Percentiles rank a stretch among this genome's conserved stretches.
Conservation (phyloP, 1,284 basidiomycete genomes). For the Sporisorium reilianum region DNA sequence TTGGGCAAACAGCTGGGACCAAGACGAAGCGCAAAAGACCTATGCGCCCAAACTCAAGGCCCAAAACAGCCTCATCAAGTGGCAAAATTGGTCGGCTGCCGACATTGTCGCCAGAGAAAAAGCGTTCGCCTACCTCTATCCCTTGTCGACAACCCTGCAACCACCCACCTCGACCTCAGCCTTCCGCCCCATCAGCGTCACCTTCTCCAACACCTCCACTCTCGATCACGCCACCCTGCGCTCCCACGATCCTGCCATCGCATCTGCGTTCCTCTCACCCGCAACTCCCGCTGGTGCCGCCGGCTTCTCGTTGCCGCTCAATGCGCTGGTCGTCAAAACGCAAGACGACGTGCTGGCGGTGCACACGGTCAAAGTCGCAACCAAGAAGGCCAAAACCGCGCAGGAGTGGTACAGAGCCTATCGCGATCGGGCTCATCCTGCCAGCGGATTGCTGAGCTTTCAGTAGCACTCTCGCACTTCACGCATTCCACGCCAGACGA, state of each 20-base stretch:
- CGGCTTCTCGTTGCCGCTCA: constrained; percentile 9
- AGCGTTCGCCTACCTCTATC: constrained; percentile 56
- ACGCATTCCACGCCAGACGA: constrained; percentile 3
- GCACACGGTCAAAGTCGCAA: constrained; percentile 30
- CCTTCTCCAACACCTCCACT: constrained; percentile 4
- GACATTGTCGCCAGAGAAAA: constrained; percentile 53
- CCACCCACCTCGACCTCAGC: not conserved
- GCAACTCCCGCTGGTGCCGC: constrained; percentile 17
- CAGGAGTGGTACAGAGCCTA: constrained; percentile 53
- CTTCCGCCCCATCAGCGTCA: constrained; percentile 13
- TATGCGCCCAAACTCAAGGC: constrained; percentile 57
- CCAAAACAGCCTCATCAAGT: constrained; percentile 33
- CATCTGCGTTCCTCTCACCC: not conserved
- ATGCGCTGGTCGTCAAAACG: constrained; percentile 25
- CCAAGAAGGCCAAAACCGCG: constrained; percentile 42
- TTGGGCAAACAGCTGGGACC: constrained; percentile 71
- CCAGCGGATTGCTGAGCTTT: constrained; percentile 13
- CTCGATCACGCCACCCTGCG: not conserved
- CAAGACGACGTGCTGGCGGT: constrained; percentile 15
- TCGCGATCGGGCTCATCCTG: constrained; percentile 43
- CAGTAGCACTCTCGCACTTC: not conserved
- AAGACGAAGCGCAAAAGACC: constrained; percentile 30
- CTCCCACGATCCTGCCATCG: not conserved
- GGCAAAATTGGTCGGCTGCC: constrained; percentile 48
- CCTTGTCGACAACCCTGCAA: constrained; percentile 36